Evolutionary conservation across 1,284 basidiomycete genomes (phyloP).

Genomic region (Polyporus tsugae): DNA sequence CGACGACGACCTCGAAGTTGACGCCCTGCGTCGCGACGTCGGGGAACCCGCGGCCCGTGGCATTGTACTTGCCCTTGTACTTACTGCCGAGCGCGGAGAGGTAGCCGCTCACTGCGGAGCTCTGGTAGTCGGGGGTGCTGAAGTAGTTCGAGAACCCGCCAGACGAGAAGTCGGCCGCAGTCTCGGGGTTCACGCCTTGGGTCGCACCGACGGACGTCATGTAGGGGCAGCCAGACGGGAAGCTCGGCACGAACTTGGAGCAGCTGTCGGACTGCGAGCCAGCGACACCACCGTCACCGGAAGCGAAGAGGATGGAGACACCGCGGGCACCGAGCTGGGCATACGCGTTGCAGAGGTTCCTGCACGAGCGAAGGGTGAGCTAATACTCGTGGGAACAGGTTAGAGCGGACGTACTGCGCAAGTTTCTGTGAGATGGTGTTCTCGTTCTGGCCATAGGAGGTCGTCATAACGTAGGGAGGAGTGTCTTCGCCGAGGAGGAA

Average conservation of each 20-base stretch:
- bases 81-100: constrained; percentile 40
- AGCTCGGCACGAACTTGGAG: constrained; percentile 67
- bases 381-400: neutral
- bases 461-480: constrained; percentile 58
- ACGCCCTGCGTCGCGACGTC: constrained; percentile 42
- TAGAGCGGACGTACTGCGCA: constrained; percentile 60
- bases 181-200: constrained; percentile 57
- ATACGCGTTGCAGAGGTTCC: constrained; percentile 62
- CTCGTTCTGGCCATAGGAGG: constrained; percentile 43
- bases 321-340: constrained; percentile 70
- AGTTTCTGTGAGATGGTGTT: constrained; percentile 46
- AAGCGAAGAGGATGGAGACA: constrained; percentile 69
- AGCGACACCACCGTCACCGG: constrained; percentile 73
- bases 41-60: constrained; percentile 43
- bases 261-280: constrained; percentile 58
- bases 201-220: constrained; percentile 72
- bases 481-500: constrained; percentile 45
- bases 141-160: constrained; percentile 61
- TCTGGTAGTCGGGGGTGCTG: constrained; percentile 50
- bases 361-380: constrained; percentile 10
- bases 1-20: constrained; percentile 41
- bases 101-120: constrained; percentile 45
- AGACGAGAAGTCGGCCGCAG: constrained; percentile 53
- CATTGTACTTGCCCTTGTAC: constrained; percentile 42
- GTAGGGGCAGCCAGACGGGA: constrained; percentile 69